Evolutionary conservation across 192 early-diverging fungal genomes (phyloP).

Genomic region (Pilobolus umbonatus): DNA sequence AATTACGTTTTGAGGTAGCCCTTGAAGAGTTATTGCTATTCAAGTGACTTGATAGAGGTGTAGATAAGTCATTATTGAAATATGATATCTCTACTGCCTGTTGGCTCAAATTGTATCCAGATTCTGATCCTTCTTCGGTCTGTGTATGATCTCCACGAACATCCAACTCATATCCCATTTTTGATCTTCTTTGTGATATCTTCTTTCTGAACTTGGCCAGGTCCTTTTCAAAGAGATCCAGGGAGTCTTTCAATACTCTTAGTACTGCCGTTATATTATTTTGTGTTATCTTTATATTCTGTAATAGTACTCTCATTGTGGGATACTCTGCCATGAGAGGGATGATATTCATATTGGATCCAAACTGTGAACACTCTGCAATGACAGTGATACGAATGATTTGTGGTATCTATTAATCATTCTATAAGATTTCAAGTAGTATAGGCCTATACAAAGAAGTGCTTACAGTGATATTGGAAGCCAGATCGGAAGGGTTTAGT

Average conservation of each 20-base stretch:
- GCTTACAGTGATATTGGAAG: neutral
- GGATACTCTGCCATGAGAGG: slow-evolving; percentile 52
- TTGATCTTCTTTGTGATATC: slow-evolving; percentile 33
- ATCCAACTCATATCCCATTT: slow-evolving; percentile 42
- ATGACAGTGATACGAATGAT: slow-evolving; percentile 49
- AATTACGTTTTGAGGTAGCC: no score
- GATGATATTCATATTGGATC: slow-evolving; percentile 51
- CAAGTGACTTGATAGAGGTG: no score
- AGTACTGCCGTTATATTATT: slow-evolving; percentile 36
- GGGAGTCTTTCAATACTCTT: slow-evolving; percentile 31
- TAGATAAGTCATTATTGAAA: no score
- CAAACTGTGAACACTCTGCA: slow-evolving; percentile 58
- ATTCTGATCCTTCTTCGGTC: slow-evolving; percentile 8
- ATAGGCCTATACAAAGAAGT: neutral
- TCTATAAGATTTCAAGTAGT: neutral
- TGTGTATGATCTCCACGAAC: slow-evolving; percentile 22
- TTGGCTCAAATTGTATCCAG: neutral
- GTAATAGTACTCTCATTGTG: slow-evolving; percentile 53
- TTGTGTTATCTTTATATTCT: slow-evolving; percentile 39
- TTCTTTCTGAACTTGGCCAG: slow-evolving; percentile 42
- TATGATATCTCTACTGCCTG: no score
- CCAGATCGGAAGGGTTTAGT: neutral
- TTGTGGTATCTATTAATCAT: slow-evolving; percentile 23
- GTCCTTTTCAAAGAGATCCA: slow-evolving; percentile 38
- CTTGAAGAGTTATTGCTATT: no score